phyloP scores from a whole-genome alignment of 108 stramenopile species.

The Skeletonema tropicum region DNA sequence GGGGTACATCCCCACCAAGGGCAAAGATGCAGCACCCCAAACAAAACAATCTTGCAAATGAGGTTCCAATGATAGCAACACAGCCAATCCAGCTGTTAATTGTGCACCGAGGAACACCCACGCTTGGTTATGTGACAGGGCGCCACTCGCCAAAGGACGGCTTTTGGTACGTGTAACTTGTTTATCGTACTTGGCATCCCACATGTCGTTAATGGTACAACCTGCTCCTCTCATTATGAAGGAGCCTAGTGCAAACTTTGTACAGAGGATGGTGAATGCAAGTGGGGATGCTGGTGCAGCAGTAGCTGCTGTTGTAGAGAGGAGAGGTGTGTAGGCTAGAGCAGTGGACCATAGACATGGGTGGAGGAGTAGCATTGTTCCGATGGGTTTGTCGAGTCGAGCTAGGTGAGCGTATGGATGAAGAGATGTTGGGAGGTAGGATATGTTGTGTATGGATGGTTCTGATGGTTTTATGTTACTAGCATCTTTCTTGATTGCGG shows the following conservation, averaged over 20 bases:
- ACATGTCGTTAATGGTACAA: constrained; percentile 99
- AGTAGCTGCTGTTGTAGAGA: neutral
- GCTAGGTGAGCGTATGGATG: constrained; percentile 83
- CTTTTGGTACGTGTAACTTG: constrained; percentile 85
- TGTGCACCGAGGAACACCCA: constrained; percentile 85
- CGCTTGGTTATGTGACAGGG: constrained; percentile 72
- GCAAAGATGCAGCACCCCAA: constrained; percentile 89
- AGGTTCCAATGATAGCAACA: constrained; percentile 76
- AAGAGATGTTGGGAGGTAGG: constrained; percentile 44
- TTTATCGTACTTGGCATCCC: constrained; percentile 92
- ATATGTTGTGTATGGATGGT: constrained; percentile 37
- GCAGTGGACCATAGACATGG: constrained; percentile 86
- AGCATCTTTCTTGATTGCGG: neutral
- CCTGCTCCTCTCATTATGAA: constrained; percentile 96
- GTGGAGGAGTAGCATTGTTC: constrained; percentile 85
- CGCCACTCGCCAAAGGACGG: constrained; percentile 91
- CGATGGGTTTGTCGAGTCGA: constrained; percentile 87
- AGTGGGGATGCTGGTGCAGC: neutral
- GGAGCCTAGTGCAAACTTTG: constrained; percentile 80
- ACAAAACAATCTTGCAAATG: constrained; percentile 70
- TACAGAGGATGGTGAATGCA: constrained; percentile 54
- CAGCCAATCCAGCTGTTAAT: constrained; percentile 82
- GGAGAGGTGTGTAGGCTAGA: constrained; percentile 52
- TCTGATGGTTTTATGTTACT: constrained; percentile 11
- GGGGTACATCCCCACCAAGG: constrained; percentile 93